Conservation (phyloP, 495 filamentous ascomycete genomes). For the Melanomma pulvis-pyrius region DNA sequence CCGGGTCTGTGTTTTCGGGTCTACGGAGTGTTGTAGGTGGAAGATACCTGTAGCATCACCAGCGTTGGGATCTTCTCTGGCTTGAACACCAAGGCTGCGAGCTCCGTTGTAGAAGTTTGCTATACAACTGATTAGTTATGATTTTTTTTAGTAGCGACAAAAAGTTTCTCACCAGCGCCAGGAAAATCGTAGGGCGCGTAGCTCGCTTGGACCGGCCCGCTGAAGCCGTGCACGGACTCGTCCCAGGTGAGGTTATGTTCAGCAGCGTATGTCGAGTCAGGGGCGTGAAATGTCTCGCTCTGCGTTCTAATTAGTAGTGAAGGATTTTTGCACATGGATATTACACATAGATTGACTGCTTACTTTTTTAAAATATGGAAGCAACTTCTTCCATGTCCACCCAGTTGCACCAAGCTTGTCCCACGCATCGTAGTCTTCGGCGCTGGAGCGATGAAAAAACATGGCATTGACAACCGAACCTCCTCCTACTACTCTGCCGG, state of each 20-base stretch:
- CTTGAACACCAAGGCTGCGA: conserved; percentile 4
- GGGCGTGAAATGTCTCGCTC: conserved; percentile 14
- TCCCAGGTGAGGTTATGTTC: conserved; percentile 23
- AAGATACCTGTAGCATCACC: conserved; percentile 25
- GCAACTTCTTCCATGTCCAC: conserved; percentile 34
- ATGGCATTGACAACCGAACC: conserved; percentile 14
- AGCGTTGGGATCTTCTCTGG: conserved; percentile 11
- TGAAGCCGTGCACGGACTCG: conserved; percentile 23
- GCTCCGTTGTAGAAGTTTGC: conserved; percentile 25
- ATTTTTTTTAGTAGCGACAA: neutral
- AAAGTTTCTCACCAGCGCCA: conserved; percentile 11
- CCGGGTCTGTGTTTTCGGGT: conserved; percentile 23
- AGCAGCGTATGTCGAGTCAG: conserved; percentile 1
- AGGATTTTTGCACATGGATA: neutral
- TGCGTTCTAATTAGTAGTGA: neutral
- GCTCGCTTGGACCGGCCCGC: conserved; percentile 26
- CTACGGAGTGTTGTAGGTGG: neutral
- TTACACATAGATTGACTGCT: neutral
- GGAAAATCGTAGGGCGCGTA: conserved; percentile 27
- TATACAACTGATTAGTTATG: neutral
- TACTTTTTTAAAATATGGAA: conserved; percentile 38
- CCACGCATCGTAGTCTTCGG: conserved; percentile 31
- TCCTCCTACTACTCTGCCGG: conserved; percentile 16
- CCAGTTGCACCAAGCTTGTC: conserved; percentile 29
- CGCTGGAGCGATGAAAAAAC: conserved; percentile 1